Evolutionary conservation across 2,329 filamentous ascomycete species (phyloP).

Genomic region (Scytalidium lignicola): DNA sequence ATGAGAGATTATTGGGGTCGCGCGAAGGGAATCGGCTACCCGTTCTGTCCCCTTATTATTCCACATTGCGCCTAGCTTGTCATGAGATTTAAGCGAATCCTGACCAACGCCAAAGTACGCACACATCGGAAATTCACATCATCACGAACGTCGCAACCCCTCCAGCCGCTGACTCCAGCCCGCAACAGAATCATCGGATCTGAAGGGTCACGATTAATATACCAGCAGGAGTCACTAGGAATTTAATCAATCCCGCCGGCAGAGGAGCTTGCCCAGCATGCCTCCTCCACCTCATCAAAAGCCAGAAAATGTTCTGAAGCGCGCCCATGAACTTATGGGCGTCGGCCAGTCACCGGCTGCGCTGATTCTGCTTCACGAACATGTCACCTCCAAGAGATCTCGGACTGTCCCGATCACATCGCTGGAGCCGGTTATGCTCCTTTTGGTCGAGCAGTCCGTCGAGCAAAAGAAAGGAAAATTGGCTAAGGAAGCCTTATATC

Average conservation of each 20-base stretch:
- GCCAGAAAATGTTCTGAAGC: constrained; percentile 98
- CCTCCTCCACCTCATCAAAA: constrained; percentile 93
- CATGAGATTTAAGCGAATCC: not conserved
- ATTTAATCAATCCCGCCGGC: not conserved
- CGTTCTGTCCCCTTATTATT: not conserved
- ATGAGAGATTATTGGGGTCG: not conserved
- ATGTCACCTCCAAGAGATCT: constrained; percentile 97
- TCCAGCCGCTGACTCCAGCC: not conserved
- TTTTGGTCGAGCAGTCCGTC: constrained; percentile 93
- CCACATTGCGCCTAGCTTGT: not conserved
- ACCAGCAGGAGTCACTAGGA: not conserved
- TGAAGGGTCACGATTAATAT: not conserved
- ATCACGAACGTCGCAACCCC: constrained; percentile 1
- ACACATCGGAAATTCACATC: constrained; percentile 2
- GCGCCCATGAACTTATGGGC: constrained; percentile 97
- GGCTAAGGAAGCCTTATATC: constrained; percentile 97
- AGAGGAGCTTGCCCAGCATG: constrained; percentile 32
- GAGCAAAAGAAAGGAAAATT: constrained; percentile 97
- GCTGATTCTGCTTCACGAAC: constrained; percentile 93
- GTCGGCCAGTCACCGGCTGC: constrained; percentile 91
- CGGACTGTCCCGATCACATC: constrained; percentile 95
- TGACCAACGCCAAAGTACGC: not conserved
- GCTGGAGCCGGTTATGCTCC: constrained; percentile 96
- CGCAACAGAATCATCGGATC: constrained; percentile 1
- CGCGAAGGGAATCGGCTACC: not conserved